phyloP scores from a whole-genome alignment of 768 basidiomycete species.

The Gloeostereum incarnatum region DNA sequence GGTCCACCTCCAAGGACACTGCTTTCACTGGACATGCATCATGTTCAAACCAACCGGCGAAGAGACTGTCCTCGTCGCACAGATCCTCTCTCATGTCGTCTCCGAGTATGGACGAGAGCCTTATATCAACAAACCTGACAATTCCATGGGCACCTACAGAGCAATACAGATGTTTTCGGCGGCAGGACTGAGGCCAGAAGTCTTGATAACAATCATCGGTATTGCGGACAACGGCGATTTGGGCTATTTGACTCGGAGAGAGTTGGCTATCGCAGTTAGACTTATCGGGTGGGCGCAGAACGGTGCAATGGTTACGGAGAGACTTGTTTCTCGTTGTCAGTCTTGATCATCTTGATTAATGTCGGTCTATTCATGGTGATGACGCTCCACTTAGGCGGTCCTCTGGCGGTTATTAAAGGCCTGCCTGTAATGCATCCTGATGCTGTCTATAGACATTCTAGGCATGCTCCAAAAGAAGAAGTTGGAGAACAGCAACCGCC shows the following conservation, averaged over 20 bases:
- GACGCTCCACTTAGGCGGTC: background rate
- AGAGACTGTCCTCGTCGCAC: slow-evolving; percentile 1
- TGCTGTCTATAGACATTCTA: too few relatives aligned
- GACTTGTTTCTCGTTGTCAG: background rate
- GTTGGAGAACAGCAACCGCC: too few relatives aligned
- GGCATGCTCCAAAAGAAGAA: too few relatives aligned
- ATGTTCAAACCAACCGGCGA: background rate
- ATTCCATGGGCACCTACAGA: background rate
- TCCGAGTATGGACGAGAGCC: background rate
- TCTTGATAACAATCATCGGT: background rate
- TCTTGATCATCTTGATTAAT: background rate
- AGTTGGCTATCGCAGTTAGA: background rate
- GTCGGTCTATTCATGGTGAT: background rate
- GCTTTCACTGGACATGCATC: too few relatives aligned
- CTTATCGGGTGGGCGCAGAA: background rate
- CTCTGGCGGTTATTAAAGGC: background rate
- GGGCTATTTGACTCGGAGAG: background rate
- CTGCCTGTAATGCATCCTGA: slow-evolving; percentile 1
- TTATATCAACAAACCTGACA: too few relatives aligned
- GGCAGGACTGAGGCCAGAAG: background rate
- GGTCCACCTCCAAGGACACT: too few relatives aligned
- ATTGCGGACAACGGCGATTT: background rate
- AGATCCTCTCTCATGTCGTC: background rate
- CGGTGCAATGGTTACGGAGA: background rate
- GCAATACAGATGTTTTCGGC: background rate